Conservation (phyloP, 2,329 filamentous ascomycete species). For the Hymenoscyphus linearis region DNA sequence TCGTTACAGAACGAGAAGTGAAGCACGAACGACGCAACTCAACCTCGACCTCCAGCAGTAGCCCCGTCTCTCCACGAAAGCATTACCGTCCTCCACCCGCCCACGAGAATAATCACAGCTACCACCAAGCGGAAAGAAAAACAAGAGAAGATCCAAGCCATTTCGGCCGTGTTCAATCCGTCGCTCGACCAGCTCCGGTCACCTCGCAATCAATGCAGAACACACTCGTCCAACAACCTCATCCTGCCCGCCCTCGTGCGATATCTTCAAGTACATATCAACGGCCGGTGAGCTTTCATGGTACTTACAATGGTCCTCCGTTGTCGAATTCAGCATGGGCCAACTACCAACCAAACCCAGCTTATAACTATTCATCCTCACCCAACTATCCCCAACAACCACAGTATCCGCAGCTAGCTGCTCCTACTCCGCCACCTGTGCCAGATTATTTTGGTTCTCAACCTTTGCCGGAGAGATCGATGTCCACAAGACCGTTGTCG, state of each 20-base stretch:
- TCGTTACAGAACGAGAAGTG: constrained; percentile 16
- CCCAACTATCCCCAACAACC: constrained; percentile 14
- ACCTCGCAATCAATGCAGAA: constrained; percentile 20
- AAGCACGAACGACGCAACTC: constrained; percentile 26
- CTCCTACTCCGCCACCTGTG: constrained; percentile 7
- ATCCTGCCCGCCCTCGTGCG: constrained; percentile 24
- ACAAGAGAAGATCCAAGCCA: constrained; percentile 21
- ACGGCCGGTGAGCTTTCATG: constrained; percentile 23
- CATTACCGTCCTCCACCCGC: constrained; percentile 17
- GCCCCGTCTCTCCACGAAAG: constrained; percentile 22
- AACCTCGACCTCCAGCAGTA: constrained; percentile 15
- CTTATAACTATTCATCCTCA: constrained; percentile 14
- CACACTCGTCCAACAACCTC: constrained; percentile 12
- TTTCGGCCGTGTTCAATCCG: constrained; percentile 18
- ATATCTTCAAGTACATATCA: constrained; percentile 20
- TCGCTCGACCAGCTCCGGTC: constrained; percentile 3
- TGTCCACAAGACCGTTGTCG: constrained; percentile 19
- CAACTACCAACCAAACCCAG: constrained; percentile 11
- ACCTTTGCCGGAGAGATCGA: constrained; percentile 13
- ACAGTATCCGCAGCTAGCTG: constrained; percentile 14
- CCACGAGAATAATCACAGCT: constrained; percentile 15
- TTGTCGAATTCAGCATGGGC: constrained; percentile 22
- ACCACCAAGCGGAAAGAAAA: not conserved
- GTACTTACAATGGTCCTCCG: constrained; percentile 22
- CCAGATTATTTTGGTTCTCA: constrained; percentile 13